Conservation (phyloP, 441 rosid genomes). For the Corymbia calophylla region DNA sequence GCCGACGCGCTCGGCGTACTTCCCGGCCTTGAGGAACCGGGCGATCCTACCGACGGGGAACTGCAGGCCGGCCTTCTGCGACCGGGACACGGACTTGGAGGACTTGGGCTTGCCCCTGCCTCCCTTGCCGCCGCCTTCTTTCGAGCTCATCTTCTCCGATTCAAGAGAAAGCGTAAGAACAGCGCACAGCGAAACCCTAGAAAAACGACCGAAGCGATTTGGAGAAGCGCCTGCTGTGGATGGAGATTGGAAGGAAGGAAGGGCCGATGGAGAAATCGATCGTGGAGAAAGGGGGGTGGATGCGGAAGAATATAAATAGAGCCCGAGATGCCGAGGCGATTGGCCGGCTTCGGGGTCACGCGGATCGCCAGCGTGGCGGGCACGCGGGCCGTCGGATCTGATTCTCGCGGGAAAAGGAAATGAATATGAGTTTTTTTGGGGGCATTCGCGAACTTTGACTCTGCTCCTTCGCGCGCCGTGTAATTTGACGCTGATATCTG, state of each 20-base stretch:
- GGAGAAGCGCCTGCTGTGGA: not conserved
- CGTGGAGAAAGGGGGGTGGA: fast-evolving
- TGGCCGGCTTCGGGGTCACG: not conserved
- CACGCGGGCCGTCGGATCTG: not conserved
- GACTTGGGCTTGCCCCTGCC: not conserved
- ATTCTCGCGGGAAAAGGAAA: not conserved
- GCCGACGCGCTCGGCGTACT: constrained; percentile 11
- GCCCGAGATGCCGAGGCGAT: not conserved
- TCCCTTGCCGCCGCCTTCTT: not conserved
- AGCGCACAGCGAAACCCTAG: not conserved
- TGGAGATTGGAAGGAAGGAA: not conserved
- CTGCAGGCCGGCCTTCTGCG: constrained; percentile 8
- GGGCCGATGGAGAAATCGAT: not conserved
- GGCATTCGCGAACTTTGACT: not conserved
- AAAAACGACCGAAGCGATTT: not conserved
- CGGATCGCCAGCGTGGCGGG: not conserved
- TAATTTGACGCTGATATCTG: not conserved
- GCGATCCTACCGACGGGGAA: constrained; percentile 16
- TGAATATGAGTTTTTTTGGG: not conserved
- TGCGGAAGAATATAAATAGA: not conserved
- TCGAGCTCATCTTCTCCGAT: not conserved
- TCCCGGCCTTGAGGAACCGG: constrained; percentile 15
- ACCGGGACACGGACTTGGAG: not conserved
- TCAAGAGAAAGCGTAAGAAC: not conserved
- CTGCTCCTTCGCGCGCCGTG: not conserved